Conservation (phyloP, 73 alveolate genomes). For the Symbiodinium pilosum region DNA sequence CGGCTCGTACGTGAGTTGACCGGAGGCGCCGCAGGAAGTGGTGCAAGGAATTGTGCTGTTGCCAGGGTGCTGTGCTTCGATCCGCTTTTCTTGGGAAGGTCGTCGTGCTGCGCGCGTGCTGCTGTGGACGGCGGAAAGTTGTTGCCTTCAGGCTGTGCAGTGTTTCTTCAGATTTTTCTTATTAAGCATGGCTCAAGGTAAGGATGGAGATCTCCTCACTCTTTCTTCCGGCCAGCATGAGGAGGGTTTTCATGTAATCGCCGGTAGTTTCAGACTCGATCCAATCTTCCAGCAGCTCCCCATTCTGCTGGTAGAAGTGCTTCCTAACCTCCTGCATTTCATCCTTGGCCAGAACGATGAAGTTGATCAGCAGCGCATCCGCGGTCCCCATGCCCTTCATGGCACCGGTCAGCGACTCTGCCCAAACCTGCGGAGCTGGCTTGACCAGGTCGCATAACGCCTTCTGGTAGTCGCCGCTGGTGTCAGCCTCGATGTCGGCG, state of each 20-base stretch:
- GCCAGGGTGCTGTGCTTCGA: no score
- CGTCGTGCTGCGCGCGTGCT: no score
- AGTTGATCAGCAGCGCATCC: constrained; percentile 1
- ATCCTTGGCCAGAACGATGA: constrained; percentile 15
- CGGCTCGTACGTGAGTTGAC: no score
- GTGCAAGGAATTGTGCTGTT: no score
- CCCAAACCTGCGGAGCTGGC: constrained; percentile 11
- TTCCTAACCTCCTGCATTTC: not conserved
- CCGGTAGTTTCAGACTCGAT: not conserved
- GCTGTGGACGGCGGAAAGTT: no score
- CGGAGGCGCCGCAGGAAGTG: no score
- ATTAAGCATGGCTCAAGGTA: no score
- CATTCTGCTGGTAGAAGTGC: not conserved
- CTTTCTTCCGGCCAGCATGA: not conserved
- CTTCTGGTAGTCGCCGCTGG: constrained; percentile 23
- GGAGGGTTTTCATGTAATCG: not conserved
- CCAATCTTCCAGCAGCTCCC: constrained; percentile 11
- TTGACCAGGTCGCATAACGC: not conserved
- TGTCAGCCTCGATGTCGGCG: not conserved
- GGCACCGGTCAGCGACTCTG: not conserved
- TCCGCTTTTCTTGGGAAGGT: no score
- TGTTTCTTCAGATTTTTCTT: no score
- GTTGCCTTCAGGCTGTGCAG: no score
- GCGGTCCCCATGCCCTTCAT: constrained; percentile 26
- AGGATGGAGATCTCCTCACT: not conserved